Evolutionary conservation across 768 basidiomycete genomes (phyloP), one percentile per base, ranked within the genome.

Genomic region (Inosperma sp.): DNA sequence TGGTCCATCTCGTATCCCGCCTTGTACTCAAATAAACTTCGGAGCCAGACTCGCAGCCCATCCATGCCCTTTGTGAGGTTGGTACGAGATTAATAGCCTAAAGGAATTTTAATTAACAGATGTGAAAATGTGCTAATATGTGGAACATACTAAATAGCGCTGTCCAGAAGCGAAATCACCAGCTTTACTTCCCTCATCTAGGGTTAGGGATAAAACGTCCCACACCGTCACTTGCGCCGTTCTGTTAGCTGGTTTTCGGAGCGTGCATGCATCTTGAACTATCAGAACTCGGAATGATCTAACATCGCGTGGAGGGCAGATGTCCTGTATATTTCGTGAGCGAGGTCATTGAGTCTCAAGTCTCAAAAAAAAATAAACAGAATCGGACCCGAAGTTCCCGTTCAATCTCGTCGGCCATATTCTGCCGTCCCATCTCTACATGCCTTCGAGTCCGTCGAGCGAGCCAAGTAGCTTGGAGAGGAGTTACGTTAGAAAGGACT

Each of bases 141-240:
- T 17, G 17, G 52, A 31, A 67, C 81, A 57, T 51, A 89, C 89
- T 60, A 84, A 59, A 60, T 84, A 93, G 48, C 81, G 69, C 61
- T 85, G 80, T 1, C 88, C 86, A 25, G 75, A 74, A 36, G 72
- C 67, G 54, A 94, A 80, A 4, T 70, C 53, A 27, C 81, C 73
- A 43, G 74, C 61, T 47, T 64, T 60, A n/a, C 65, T 72, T 4
- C 74, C 79, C 54, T 86, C 84, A 19, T 70, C 69, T n/a, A 72
- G 58, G 1, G 68, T 70, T 22, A 86, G 52, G 10, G 69, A 70
- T 3, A 79, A 67, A 2, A 80, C 83, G 59, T 94, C 89, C 90
- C 90, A 93, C 3, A 94, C 77, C 0, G 86, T 93, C 48, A 97
- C 57, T 62, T 89, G 87, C 0, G 84, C 93, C 2, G 68, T 73